Conservation (phyloP, 495 filamentous ascomycete species). For the Hypoxylon cercidicola region DNA sequence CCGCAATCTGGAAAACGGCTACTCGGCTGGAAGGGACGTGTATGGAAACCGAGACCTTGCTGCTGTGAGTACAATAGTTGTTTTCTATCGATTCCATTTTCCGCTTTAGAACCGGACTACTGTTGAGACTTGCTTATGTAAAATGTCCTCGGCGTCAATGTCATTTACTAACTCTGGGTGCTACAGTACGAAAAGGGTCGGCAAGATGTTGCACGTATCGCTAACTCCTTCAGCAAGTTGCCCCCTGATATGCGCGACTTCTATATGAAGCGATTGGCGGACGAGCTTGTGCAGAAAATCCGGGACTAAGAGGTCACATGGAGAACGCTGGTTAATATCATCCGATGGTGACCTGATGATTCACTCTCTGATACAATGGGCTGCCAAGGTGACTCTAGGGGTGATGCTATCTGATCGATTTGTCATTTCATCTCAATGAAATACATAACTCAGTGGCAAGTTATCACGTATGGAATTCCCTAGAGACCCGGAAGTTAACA, state of each 20-base stretch:
- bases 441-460: neutral
- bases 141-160: no score
- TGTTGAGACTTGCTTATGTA: no score
- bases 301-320: neutral
- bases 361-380: no score
- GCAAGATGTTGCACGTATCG: conserved; percentile 73
- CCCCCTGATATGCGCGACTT: conserved; percentile 75
- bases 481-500: neutral
- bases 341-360: no score
- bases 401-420: neutral
- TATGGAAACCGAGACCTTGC: conserved; percentile 89
- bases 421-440: neutral
- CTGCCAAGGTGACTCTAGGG: no score
- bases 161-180: conserved; percentile 3
- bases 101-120: no score
- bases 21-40: conserved; percentile 81
- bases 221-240: conserved; percentile 71
- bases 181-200: conserved; percentile 77
- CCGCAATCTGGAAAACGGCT: conserved; percentile 71
- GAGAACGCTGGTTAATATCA: neutral
- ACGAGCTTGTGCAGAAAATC: conserved; percentile 66
- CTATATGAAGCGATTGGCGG: conserved; percentile 77
- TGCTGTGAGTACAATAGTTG: conserved; percentile 58
- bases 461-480: neutral
- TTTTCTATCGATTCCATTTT: neutral